Conservation (phyloP, 2,329 filamentous ascomycete genomes). For the Plectosphaerella cucumerina region DNA sequence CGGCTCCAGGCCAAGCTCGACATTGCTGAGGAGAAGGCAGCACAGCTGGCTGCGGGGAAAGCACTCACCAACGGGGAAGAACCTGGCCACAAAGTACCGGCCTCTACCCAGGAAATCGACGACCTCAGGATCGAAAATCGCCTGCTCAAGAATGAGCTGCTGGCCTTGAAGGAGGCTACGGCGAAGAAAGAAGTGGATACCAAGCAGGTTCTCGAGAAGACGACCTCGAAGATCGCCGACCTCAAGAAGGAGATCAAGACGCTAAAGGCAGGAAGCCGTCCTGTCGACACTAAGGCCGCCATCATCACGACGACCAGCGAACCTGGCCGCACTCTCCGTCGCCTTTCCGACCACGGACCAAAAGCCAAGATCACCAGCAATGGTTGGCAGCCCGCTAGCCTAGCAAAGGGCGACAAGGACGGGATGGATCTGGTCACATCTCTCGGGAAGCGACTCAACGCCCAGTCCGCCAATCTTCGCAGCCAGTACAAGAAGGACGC, state of each 20-base stretch:
- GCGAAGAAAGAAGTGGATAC: constrained; percentile 52
- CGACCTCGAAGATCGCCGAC: constrained; percentile 52
- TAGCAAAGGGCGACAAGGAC: background rate
- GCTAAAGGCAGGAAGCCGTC: constrained; percentile 31
- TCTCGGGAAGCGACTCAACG: constrained; percentile 13
- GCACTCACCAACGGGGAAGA: background rate
- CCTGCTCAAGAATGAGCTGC: constrained; percentile 47
- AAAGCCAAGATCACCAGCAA: background rate
- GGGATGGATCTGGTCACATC: constrained; percentile 22
- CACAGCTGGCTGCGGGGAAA: background rate
- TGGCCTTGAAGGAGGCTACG: constrained; percentile 48
- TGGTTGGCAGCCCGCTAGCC: background rate
- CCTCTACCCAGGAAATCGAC: constrained; percentile 18
- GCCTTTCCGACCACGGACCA: background rate
- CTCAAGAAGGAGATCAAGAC: constrained; percentile 49
- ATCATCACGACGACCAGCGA: background rate
- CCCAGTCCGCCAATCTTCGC: constrained; percentile 20
- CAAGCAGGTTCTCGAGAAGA: constrained; percentile 49
- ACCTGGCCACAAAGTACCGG: background rate
- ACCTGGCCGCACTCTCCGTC: background rate
- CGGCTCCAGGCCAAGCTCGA: constrained; percentile 46
- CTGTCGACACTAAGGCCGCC: background rate
- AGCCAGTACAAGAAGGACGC: constrained; percentile 28
- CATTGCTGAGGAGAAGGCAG: constrained; percentile 37
- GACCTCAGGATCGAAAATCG: constrained; percentile 11